Evolutionary conservation across 768 basidiomycete genomes (phyloP).

Genomic region (Termitomyces sp.): DNA sequence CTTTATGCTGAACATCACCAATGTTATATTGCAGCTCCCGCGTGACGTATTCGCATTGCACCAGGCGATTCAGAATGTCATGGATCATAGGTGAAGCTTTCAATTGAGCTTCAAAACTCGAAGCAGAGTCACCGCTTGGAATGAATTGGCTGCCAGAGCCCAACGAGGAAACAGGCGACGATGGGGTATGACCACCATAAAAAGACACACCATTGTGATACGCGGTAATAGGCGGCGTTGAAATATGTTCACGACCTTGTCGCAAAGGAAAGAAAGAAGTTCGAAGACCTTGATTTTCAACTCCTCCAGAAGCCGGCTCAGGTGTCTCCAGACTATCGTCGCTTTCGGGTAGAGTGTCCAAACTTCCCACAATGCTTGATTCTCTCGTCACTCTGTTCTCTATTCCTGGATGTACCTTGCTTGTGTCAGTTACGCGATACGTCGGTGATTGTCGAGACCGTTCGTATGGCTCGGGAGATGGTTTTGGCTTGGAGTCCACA

Average conservation of each 20-base stretch:
- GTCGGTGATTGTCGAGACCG: constrained; percentile 40
- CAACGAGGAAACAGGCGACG: constrained; percentile 75
- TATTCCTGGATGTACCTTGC: constrained; percentile 33
- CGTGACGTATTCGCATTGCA: constrained; percentile 62
- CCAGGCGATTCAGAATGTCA: constrained; percentile 70
- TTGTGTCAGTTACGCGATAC: constrained; percentile 39
- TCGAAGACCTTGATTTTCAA: constrained; percentile 12
- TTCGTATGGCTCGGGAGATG: constrained; percentile 31
- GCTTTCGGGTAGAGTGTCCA: constrained; percentile 51
- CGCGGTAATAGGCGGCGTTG: constrained; percentile 42
- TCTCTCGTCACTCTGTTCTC: constrained; percentile 40
- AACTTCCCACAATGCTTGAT: constrained; percentile 39
- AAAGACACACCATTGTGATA: constrained; percentile 33
- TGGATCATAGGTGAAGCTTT: constrained; percentile 71
- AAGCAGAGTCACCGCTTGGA: constrained; percentile 38
- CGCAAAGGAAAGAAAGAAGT: constrained; percentile 34
- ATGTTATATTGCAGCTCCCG: constrained; percentile 74
- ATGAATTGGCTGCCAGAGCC: constrained; percentile 67
- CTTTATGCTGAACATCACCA: constrained; percentile 69
- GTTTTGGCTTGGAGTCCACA: constrained; percentile 29
- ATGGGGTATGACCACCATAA: constrained; percentile 46
- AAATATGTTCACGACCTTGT: constrained; percentile 30
- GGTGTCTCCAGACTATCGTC: constrained; percentile 39
- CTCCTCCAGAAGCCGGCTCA: constrained; percentile 22
- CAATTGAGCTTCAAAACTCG: constrained; percentile 66